phyloP scores from a whole-genome alignment of 352 stramenopile genomes.

The Globisporangium paroecandrum region DNA sequence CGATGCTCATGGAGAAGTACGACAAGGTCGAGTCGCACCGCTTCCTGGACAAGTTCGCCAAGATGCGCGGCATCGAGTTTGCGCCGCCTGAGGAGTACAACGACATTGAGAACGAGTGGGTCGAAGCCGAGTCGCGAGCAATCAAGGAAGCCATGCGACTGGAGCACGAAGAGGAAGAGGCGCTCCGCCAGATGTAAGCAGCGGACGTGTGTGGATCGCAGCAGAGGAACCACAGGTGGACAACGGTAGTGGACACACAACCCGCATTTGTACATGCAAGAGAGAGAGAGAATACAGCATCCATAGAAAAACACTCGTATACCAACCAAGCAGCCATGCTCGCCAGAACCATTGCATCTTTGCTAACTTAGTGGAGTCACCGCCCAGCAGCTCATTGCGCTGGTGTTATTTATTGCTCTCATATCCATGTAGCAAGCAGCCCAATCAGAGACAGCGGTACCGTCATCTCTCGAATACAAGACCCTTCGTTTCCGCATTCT shows the following conservation, averaged over 20 bases:
- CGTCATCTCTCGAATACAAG: neutral
- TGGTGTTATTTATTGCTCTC: neutral
- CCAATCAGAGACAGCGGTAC: neutral
- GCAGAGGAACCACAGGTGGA: neutral
- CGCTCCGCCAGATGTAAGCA: constrained; percentile 55
- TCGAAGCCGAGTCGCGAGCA: constrained; percentile 70
- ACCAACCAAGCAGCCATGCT: neutral
- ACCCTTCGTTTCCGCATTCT: constrained; percentile 4
- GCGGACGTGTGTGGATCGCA: neutral
- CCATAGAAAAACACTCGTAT: constrained; percentile 12
- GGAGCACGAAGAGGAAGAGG: constrained; percentile 78
- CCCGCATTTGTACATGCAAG: neutral
- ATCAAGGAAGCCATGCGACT: constrained; percentile 86
- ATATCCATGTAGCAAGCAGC: neutral
- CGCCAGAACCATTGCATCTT: neutral
- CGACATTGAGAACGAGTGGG: constrained; percentile 79
- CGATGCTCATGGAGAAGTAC: constrained; percentile 83
- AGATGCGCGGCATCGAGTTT: constrained; percentile 77
- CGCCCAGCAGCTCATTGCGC: neutral
- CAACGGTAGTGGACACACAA: neutral
- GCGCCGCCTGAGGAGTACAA: constrained; percentile 73
- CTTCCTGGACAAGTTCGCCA: constrained; percentile 81
- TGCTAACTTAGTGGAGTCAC: neutral
- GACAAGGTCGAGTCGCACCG: constrained; percentile 75
- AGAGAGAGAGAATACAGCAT: neutral